Evolutionary conservation across 176 grass and related monocot species (phyloP), one percentile per base, ranked within the genome.

Genomic region (Secale cereale): DNA sequence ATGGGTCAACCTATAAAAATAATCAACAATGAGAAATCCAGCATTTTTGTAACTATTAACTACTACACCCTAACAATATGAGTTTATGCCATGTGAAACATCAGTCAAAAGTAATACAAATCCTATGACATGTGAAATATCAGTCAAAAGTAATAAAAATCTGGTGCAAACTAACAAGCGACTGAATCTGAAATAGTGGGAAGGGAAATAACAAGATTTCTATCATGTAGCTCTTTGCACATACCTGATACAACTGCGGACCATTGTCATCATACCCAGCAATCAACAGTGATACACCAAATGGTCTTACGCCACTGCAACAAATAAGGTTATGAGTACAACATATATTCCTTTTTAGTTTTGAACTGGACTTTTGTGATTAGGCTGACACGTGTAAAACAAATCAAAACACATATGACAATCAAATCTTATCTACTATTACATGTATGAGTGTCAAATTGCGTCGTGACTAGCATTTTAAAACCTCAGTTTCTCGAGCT

Each of bases 201-300:
- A 78, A 16, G 61, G 62, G 57, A 36, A 71, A 65, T 20, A 75
- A 26, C 33, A 29, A 81, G 33, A 6, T 39, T 11, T 22, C 19
- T 79, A 68, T 83, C 9, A 62, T 40, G 16, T 68, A 68, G 36
- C 67, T 70, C 31, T 65, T 31, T 75, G 39, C 28, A 8, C 65
- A 86, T 87, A 98, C 96, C 91, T 98, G 96, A 78, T 95, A 98
- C 73, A 98, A 59, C 78, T 95, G 96, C 6, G 96, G 96, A 28
- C 96, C 96, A 84, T 95, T 95, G 78, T 98, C 96, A 74, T 98
- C 96, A 79, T 92, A 98, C 57, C 96, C 96, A 84, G 96, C 93
- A 87, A 98, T 91, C 71, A 95, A 64, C 64, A 98, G 70, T 7
- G 93, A 98, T 71, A 98, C 93, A 85, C 96, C 93, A 86, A 98